Evolutionary conservation across 306 rosid genomes (phyloP), one percentile per base, ranked within the genome.

Genomic region (Acmispon strigosus): DNA sequence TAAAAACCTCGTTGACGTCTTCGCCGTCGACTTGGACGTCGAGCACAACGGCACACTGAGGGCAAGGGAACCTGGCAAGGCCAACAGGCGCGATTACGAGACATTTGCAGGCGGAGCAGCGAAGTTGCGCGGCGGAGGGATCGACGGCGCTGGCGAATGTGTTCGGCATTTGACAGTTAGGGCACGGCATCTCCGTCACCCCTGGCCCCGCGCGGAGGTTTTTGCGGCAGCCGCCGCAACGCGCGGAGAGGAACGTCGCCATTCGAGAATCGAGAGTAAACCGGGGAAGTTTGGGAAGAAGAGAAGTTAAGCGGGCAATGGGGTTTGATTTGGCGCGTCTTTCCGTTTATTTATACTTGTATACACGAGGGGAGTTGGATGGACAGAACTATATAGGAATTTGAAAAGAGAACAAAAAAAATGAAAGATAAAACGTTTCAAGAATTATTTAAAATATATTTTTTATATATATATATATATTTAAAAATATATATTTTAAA

Each of bases 41-140:
- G 13, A 87, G 90, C 78, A 79, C 87, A 73, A 77, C 86, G 14
- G 70, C 73, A 29, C 97, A 92, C 72, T 87, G 93, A 11, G 94
- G 96, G 67, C 97, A 92, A 37, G 81, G 56, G 58, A 92, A 87
- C 86, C 84, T 71, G 0, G 85, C 52, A 15, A 89, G 70, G 17
- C 92, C 88, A 32, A 78, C 83, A 15, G 94, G 96, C 29, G 81
- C 94, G 44, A 81, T 84, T 54, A 92, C 89, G 24, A 87, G 78
- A 24, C 87, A 90, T 61, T 81, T 89, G 62, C 97, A 92, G 32
- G 83, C 57, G 5, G 86, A 83, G 44, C 97, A 92, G 6, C 88
- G 90, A n/a, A 92, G 75, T 79, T 84, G 90, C 2, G 9, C 36
- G 3, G 22, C 74, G 3, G 74, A 20, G 0, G 49, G 50, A 68